phyloP scores from a whole-genome alignment of 306 rosid species.

The Cicer judaicum region DNA sequence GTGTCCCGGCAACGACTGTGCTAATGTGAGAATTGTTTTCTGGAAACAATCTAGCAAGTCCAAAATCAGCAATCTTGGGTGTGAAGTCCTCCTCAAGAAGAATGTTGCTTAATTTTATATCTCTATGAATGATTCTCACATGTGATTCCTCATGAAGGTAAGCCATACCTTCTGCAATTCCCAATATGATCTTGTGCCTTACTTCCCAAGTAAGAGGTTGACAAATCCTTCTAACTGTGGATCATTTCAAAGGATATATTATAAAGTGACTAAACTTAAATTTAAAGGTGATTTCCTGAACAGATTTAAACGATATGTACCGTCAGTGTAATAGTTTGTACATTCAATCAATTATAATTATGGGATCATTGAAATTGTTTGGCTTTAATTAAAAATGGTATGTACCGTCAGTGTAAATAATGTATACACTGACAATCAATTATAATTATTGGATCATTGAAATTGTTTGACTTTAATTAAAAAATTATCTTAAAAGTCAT shows the following conservation, averaged over 20 bases:
- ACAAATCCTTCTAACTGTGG: constrained; percentile 34
- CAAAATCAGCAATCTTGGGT: constrained; percentile 49
- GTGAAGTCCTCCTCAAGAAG: constrained; percentile 43
- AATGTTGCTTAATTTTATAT: constrained; percentile 45
- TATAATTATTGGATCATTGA: too few relatives aligned
- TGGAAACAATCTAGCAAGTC: constrained; percentile 46
- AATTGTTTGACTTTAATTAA: too few relatives aligned
- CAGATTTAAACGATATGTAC: too few relatives aligned
- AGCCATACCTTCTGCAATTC: constrained; percentile 43
- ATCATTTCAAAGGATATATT: constrained; percentile 1
- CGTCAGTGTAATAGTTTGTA: too few relatives aligned
- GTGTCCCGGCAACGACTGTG: constrained; percentile 44
- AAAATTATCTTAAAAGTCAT: too few relatives aligned
- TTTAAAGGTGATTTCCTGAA: neutral
- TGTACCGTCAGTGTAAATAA: too few relatives aligned
- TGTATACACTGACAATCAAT: too few relatives aligned
- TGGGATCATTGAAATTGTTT: too few relatives aligned
- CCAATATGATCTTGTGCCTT: constrained; percentile 41
- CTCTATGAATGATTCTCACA: constrained; percentile 46
- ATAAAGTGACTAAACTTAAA: neutral
- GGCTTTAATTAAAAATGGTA: too few relatives aligned
- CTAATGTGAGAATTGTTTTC: constrained; percentile 47
- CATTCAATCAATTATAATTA: too few relatives aligned
- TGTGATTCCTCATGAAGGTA: constrained; percentile 48
- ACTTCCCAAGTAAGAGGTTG: constrained; percentile 39